Base-by-base conservation (phyloP, 2,329 filamentous ascomycete genomes). In the Penicillium brevicompactum region DNA sequence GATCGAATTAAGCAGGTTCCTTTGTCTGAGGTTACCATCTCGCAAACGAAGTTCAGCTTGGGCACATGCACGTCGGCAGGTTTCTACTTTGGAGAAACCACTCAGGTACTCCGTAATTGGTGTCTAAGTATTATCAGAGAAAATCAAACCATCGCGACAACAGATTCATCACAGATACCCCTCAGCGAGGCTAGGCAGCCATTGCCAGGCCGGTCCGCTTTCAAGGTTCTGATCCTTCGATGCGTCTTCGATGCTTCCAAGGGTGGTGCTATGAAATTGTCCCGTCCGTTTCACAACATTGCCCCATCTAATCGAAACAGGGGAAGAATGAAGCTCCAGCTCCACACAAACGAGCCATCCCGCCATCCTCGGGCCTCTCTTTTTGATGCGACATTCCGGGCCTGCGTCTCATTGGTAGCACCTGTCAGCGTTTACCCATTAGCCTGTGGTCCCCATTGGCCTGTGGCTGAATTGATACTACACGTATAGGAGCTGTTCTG, bases 161-260 rank as follows among this genome's bases (percentile, higher is more conserved):
- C 44, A 54, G 48, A 55, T 30, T 43, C 46, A 49, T 55, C 55
- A 57, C 49, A 53, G 43, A 44, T 45, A 46, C 31, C 18, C 48
- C 42, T 30, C 53, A 22, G 57, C 57, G 56, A 50, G 62, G 46
- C 55, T 50, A 37, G 57, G 51, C 61, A 62, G 54, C 54, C 56
- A 56, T 48, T 43, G 32, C 51, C 55, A 59, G 42, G 55, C 57
- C 55, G 59, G 61, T 61, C 56, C 62, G 46, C 37, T 51, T 56
- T 34, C 24, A 27, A 27, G 24, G 24, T 27, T 27, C 24, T 27
- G 49, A 55, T 61, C 48, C 60, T 70, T 70, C 66, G 64, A 68
- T 68, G 67, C 68, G 59, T 66, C 65, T 70, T 69, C 68, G 60
- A 65, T 68, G 58, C 65, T 63, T 53, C 45, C 37, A 43, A 21